Conservation (phyloP, 1,284 basidiomycete genomes). For the Fomitopsis betulina region DNA sequence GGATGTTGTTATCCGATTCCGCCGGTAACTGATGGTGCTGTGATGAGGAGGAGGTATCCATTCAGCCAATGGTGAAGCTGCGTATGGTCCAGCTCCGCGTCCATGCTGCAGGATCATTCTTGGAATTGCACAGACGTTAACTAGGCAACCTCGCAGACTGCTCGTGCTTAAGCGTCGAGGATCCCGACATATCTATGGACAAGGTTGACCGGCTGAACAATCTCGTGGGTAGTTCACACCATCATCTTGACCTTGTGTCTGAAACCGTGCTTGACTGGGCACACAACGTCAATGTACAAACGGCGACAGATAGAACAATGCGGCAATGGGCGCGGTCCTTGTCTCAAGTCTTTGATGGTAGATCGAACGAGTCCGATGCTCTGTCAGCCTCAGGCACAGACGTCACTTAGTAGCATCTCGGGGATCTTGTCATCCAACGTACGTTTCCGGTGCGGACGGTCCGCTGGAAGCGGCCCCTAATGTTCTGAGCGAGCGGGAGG, state of each 20-base stretch:
- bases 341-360: not conserved
- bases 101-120: not conserved
- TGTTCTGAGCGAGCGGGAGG: not conserved
- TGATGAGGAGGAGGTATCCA: too few relatives aligned
- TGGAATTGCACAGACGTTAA: not conserved
- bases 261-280: not conserved
- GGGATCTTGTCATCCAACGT: not conserved
- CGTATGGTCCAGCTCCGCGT: not conserved
- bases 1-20: not conserved
- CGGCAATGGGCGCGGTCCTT: not conserved
- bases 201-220: not conserved
- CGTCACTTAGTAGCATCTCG: not conserved
- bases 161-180: not conserved
- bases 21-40: not conserved
- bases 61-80: too few relatives aligned
- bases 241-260: not conserved
- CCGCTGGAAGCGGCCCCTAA: too few relatives aligned
- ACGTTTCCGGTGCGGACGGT: not conserved
- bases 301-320: not conserved
- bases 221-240: not conserved
- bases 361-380: not conserved
- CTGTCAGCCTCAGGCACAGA: not conserved
- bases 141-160: not conserved
- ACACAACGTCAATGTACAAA: too few relatives aligned
- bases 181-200: not conserved